A percentile compares a stretch with the other conserved stretches of the same genome.
phyloP scores from a whole-genome alignment of 768 basidiomycete genomes.

The Albatrellus ellisii region DNA sequence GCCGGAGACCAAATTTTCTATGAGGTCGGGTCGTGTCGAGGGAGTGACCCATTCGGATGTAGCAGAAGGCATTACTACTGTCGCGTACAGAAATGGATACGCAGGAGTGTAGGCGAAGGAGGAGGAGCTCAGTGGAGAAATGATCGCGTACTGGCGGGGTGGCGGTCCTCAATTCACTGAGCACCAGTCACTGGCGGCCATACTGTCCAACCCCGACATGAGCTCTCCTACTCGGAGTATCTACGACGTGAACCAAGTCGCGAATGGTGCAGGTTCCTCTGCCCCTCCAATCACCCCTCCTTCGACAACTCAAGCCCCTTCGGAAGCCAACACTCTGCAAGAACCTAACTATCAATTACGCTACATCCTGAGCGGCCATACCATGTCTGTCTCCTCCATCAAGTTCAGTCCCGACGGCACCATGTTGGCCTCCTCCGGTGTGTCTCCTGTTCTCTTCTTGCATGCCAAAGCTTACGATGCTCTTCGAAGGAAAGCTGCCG shows the following conservation, averaged over 20 bases:
- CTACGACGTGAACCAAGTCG: background rate
- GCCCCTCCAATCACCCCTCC: background rate
- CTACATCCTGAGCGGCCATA: conserved; percentile 71
- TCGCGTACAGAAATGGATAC: too few species aligned
- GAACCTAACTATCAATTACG: conserved; percentile 43
- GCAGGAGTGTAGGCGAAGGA: too few species aligned
- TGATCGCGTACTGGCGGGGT: too few species aligned
- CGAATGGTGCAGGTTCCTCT: background rate
- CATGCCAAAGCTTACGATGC: conserved; percentile 13
- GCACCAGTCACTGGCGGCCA: too few species aligned
- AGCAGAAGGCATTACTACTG: conserved; percentile 33
- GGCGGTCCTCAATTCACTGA: too few species aligned
- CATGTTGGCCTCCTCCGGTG: conserved; percentile 76
- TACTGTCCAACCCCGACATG: too few species aligned
- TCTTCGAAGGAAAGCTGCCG: conserved; percentile 53
- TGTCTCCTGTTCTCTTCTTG: conserved; percentile 17
- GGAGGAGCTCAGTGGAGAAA: too few species aligned
- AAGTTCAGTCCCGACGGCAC: conserved; percentile 84
- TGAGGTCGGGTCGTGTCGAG: conserved; percentile 68
- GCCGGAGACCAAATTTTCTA: conserved; percentile 84
- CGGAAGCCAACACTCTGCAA: background rate
- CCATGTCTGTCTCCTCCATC: conserved; percentile 66
- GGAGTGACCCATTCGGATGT: conserved; percentile 62
- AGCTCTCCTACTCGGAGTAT: too few species aligned
- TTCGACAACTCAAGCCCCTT: conserved; percentile 2